These are phyloP conservation scores for Helianthus tuberosus DNA, from an alignment of 129 eudicot genomes.

Conservation along the genomic window DNA sequence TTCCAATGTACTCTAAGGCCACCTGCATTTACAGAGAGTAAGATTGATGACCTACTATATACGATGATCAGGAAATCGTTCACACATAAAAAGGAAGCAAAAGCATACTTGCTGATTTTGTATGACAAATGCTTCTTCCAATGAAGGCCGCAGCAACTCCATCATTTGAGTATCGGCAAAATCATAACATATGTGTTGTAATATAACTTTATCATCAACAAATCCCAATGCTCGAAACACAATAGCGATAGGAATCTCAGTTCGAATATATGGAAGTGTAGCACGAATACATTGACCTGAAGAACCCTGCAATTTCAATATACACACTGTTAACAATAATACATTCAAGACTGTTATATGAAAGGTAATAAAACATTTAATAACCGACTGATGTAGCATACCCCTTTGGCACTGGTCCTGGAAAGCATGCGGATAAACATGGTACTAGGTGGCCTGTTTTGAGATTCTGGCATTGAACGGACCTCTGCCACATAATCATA, in stretches of 20 bases:
- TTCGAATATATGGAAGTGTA: slow-evolving; percentile 87
- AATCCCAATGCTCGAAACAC: slow-evolving; percentile 93
- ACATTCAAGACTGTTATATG: neutral
- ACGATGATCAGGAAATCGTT: neutral
- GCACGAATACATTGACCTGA: slow-evolving; percentile 96
- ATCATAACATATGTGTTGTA: slow-evolving; percentile 91
- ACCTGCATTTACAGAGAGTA: slow-evolving; percentile 46
- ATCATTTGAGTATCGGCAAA: slow-evolving; percentile 97
- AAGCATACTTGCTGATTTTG: slow-evolving; percentile 82
- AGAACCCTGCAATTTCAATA: slow-evolving; percentile 63
- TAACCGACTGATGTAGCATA: slow-evolving; percentile 29
- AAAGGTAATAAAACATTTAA: neutral
- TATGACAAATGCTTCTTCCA: slow-evolving; percentile 97
- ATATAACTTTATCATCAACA: slow-evolving; percentile 93
- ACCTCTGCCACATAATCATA: slow-evolving; percentile 95
- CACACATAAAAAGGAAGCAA: slow-evolving; percentile 8
- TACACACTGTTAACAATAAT: neutral
- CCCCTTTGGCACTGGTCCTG: slow-evolving; percentile 92
- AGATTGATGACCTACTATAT: neutral
- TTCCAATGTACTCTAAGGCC: slow-evolving; percentile 95
- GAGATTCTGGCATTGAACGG: slow-evolving; percentile 89
- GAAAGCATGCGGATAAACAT: slow-evolving; percentile 99
- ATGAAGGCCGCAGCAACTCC: slow-evolving; percentile 93
- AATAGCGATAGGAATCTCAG: slow-evolving; percentile 88
- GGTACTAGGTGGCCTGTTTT: slow-evolving; percentile 87